phyloP scores from a whole-genome alignment of 2,329 filamentous ascomycete species.

The Beauveria varroae region DNA sequence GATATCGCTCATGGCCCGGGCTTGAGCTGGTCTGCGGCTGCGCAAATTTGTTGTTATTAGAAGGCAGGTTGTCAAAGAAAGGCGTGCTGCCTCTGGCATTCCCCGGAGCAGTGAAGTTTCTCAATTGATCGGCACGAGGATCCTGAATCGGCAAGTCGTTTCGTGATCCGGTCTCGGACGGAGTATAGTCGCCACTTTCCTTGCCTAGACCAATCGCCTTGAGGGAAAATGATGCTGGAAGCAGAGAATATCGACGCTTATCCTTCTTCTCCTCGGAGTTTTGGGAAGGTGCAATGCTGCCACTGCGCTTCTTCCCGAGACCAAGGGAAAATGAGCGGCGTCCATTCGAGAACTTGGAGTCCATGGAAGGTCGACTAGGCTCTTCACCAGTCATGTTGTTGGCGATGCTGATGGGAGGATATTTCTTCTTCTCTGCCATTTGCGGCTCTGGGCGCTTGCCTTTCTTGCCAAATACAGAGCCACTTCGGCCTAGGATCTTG shows the following conservation, averaged over 20 bases:
- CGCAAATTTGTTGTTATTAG: not conserved
- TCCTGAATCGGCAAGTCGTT: constrained; percentile 47
- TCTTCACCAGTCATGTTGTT: constrained; percentile 56
- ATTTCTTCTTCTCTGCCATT: constrained; percentile 64
- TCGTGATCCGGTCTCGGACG: constrained; percentile 42
- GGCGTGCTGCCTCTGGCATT: constrained; percentile 29
- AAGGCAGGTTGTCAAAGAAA: constrained; percentile 28
- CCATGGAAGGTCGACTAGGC: constrained; percentile 54
- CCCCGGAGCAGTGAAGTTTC: constrained; percentile 28
- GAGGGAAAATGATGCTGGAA: constrained; percentile 56
- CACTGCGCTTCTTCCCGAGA: constrained; percentile 63
- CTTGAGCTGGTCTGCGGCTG: constrained; percentile 20
- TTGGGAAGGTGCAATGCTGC: constrained; percentile 53
- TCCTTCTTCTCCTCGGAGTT: constrained; percentile 48
- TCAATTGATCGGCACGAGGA: constrained; percentile 21
- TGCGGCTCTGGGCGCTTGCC: constrained; percentile 36
- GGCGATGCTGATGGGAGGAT: constrained; percentile 89
- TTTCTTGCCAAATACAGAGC: constrained; percentile 68
- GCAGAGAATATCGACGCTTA: constrained; percentile 63
- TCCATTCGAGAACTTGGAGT: constrained; percentile 48
- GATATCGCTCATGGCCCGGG: constrained; percentile 34
- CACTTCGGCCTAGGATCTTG: constrained; percentile 76
- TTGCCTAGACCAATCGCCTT: constrained; percentile 56
- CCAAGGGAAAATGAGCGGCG: constrained; percentile 65
- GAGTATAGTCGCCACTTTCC: constrained; percentile 40